Evolutionary conservation across 768 basidiomycete genomes (phyloP), one percentile per base, ranked within the genome.

Genomic region (Multifurca ochricompacta): DNA sequence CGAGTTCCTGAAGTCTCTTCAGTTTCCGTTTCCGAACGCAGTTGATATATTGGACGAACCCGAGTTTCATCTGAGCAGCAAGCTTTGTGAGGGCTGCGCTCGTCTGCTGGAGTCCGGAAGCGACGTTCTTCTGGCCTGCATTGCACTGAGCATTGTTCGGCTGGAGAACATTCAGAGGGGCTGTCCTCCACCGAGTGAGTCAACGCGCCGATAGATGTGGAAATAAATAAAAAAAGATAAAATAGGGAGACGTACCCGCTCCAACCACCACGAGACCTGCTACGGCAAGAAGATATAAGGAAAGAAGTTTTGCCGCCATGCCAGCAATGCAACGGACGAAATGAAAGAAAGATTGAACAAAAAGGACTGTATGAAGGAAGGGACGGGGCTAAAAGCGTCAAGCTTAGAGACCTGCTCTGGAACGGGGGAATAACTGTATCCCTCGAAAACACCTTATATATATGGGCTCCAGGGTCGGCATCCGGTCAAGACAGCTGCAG

Each of bases 361-460:
- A 46, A 19, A 14, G 13, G 32, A 46, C 39, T 21, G 16, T 30
- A 42, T 25, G 21, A 36, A 32, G 6, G 21, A 48, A 43, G 16
- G 27, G 36, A 35, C 18, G 44, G 35, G 19, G 9, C 32, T 0
- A 9, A 39, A 47, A 42, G 43, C 54, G 48, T 56, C 54, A 45
- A 56, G 56, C 45, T 52, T 19, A 32, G 56, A 42, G 44, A 25
- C 55, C 56, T 47, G 56, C 56, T 34, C 51, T 27, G 39, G 25
- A 51, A 41, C 9, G 49, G 43, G 27, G 10, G 45, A 21, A 21
- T 10, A 9, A 21, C n/a, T 16, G 16, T 6, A 31, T 40, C 50
- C 23, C 11, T 36, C 14, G 27, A 10, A 28, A 25, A 16, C 11
- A n/a, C n/a, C 11, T 9, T 27, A 46, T 51, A 35, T 46, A 51